phyloP scores from a whole-genome alignment of 768 basidiomycete genomes.

The Mycena leptocephala region DNA sequence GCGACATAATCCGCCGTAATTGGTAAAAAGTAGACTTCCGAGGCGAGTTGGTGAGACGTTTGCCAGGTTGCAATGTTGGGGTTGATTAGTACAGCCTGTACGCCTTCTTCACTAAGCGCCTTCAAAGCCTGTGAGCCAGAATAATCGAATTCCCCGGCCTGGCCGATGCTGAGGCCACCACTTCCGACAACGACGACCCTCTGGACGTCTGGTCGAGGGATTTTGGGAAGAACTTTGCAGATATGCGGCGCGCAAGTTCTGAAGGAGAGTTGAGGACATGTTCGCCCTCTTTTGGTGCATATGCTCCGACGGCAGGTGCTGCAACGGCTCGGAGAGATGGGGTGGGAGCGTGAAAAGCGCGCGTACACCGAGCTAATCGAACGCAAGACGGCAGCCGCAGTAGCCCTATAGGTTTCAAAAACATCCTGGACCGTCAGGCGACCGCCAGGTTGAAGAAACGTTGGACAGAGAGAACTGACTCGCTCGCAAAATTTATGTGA shows the following conservation, averaged over 20 bases:
- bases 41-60: slow-evolving; percentile 97
- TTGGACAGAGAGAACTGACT: background rate
- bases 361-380: slow-evolving; percentile 53
- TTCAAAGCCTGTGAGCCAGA: slow-evolving; percentile 99
- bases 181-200: slow-evolving; percentile 97
- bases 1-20: slow-evolving; percentile 98
- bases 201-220: slow-evolving; percentile 92
- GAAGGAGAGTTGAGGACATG: slow-evolving; percentile 94
- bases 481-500: background rate
- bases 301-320: slow-evolving; percentile 82
- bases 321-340: slow-evolving; percentile 77
- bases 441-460: background rate
- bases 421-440: slow-evolving; percentile 29
- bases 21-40: slow-evolving; percentile 97
- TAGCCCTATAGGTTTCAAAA: slow-evolving; percentile 42
- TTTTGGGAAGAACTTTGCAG: slow-evolving; percentile 94
- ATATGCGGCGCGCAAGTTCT: slow-evolving; percentile 93
- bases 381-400: slow-evolving; percentile 60
- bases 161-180: slow-evolving; percentile 97
- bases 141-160: slow-evolving; percentile 99
- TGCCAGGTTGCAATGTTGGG: slow-evolving; percentile 99
- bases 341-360: slow-evolving; percentile 72
- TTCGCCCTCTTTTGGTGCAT: slow-evolving; percentile 75
- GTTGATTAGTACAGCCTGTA: slow-evolving; percentile 96
- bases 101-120: slow-evolving; percentile 95